Evolutionary conservation across 768 basidiomycete species (phyloP), one percentile per base, ranked within the genome.

Genomic region (Clathrus columnatus): DNA sequence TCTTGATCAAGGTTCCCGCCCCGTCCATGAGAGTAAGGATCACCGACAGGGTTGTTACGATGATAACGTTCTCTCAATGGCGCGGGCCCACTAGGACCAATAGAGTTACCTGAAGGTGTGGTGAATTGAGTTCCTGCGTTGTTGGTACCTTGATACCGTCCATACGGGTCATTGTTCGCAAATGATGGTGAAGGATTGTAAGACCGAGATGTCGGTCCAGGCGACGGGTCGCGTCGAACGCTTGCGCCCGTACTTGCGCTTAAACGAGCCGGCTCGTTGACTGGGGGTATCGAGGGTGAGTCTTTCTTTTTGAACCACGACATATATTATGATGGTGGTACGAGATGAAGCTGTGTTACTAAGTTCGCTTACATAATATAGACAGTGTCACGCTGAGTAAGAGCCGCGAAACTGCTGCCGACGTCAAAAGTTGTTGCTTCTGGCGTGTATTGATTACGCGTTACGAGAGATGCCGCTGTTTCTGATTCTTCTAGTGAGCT

Each of bases 261-360:
- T 68, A 67, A 20, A n/a, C 62, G 59, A 48, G 64, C 63, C 27
- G 62, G 54, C 16, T 64, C 59, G 29, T 70, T 66, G 5, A 85
- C 75, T n/a, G 89, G 83, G 45, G 89, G 89, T 49, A 91, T 90
- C 8, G 74, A 53, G 50, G 74, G 62, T 64, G 81, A 75, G 50
- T 83, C 76, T 63, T 84, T 88, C 65, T 80, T 79, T 67, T 78
- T 85, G 72, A 81, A 84, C 47, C 81, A 77, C 62, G 81, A 77
- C 85, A 87, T 86, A 64, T n/a, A 56, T 67, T 57, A 58, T 60
- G 61, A 48, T 55, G 42, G 52, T 27, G 46, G 44, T 55, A 21
- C 10, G 21, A 27, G 54, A 20, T 17, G 26, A 55, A 55, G 46
- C 44, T 10, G 47, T 14, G 4, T 10, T 7, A 18, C 16, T 17